Conservation (phyloP, 768 basidiomycete genomes). For the Podaxis mareebaensis region DNA sequence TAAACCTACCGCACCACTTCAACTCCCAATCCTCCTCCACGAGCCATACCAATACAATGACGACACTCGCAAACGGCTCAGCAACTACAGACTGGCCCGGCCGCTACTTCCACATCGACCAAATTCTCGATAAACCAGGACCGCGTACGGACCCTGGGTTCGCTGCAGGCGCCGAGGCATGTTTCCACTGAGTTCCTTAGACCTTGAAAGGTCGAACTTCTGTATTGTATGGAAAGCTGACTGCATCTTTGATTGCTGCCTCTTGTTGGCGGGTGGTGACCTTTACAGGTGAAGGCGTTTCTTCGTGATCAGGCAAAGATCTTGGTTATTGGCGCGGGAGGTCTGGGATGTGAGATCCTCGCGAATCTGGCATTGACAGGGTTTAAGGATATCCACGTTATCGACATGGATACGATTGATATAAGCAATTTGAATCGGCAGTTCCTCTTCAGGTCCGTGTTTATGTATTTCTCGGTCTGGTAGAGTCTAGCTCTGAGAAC, state of each 20-base stretch:
- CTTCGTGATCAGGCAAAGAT: conserved; percentile 85
- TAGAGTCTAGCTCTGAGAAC: not conserved
- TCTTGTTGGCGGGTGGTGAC: not conserved
- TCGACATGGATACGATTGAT: conserved; percentile 99
- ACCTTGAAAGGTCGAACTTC: not conserved
- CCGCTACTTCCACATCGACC: conserved; percentile 83
- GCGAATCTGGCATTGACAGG: conserved; percentile 95
- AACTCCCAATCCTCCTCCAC: not conserved
- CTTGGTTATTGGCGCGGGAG: conserved; percentile 97
- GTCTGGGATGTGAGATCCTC: conserved; percentile 95
- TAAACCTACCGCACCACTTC: conserved; percentile 8
- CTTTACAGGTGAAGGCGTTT: conserved; percentile 79
- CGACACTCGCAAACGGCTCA: conserved; percentile 22
- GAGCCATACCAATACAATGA: conserved; percentile 17
- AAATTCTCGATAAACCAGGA: conserved; percentile 82
- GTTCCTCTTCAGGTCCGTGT: conserved; percentile 87
- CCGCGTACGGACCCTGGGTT: conserved; percentile 88
- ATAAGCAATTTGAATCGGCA: conserved; percentile 98
- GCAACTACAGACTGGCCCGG: conserved; percentile 44
- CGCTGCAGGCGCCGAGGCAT: conserved; percentile 76
- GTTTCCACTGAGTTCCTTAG: conserved; percentile 20
- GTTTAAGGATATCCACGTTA: conserved; percentile 98
- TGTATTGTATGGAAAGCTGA: not conserved
- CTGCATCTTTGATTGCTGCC: not conserved
- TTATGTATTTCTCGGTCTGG: not conserved